phyloP scores from a whole-genome alignment of 2,329 filamentous ascomycete genomes.

The Keithomyces neogunnii region DNA sequence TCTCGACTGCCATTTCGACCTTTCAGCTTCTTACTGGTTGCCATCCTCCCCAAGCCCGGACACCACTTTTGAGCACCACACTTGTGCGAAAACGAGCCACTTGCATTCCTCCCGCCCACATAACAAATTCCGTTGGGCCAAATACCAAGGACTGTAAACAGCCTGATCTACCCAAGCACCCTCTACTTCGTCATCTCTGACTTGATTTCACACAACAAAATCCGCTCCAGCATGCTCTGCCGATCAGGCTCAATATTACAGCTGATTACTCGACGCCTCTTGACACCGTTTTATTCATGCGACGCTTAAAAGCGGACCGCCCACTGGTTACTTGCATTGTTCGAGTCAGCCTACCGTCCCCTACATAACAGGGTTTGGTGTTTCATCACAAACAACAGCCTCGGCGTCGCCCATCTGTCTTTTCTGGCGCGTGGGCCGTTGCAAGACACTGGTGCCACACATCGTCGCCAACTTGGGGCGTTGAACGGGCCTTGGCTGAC shows the following conservation, averaged over 20 bases:
- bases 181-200: neutral
- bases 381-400: neutral
- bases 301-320: neutral
- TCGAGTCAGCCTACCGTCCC: neutral
- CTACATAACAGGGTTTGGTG: neutral
- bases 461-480: neutral
- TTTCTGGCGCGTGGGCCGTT: neutral
- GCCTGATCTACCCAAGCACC: neutral
- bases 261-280: too few relatives aligned
- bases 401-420: neutral
- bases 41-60: too few relatives aligned
- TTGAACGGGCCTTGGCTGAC: neutral
- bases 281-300: neutral
- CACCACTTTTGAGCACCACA: too few relatives aligned
- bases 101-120: neutral
- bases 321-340: neutral
- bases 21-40: too few relatives aligned
- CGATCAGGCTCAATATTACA: too few relatives aligned
- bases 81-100: neutral
- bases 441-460: neutral
- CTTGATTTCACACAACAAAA: neutral
- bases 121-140: slow-evolving; percentile 4
- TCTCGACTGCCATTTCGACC: too few relatives aligned
- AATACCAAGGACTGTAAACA: neutral
- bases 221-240: neutral